These are phyloP conservation scores for Pilatotrama ljubarskyi DNA, from an alignment of 768 basidiomycete species.

Conservation along the genomic window DNA sequence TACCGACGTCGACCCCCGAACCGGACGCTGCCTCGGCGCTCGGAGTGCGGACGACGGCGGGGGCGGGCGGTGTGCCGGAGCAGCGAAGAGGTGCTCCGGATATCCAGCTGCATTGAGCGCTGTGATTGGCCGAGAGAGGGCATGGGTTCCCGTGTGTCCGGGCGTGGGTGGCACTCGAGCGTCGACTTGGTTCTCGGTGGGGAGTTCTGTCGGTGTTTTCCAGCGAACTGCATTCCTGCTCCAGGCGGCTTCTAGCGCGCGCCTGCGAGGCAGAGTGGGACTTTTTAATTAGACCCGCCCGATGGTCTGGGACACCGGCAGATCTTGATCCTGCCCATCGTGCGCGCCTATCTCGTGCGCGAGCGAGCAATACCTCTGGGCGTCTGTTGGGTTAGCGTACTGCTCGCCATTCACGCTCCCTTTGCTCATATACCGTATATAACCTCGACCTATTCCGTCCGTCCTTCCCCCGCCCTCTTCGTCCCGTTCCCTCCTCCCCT, in stretches of 20 bases:
- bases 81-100: neutral
- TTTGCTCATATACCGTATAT: slow-evolving; percentile 15
- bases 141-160: neutral
- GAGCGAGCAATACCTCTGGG: neutral
- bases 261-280: neutral
- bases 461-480: slow-evolving; percentile 17
- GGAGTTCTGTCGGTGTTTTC: slow-evolving; percentile 14
- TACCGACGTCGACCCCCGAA: neutral
- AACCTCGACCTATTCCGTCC: slow-evolving; percentile 16
- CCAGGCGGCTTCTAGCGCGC: slow-evolving; percentile 8
- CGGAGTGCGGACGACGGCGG: neutral
- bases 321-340: neutral
- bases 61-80: neutral
- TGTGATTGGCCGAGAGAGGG: neutral
- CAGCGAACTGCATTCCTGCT: slow-evolving; percentile 12
- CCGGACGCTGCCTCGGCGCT: too few relatives aligned
- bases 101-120: neutral
- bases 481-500: slow-evolving; percentile 7
- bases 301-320: neutral
- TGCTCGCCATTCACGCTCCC: slow-evolving; percentile 4
- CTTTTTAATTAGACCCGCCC: slow-evolving; percentile 9
- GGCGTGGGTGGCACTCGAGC: neutral
- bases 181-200: slow-evolving; percentile 4
- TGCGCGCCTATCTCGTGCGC: neutral
- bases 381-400: slow-evolving; percentile 1